Evolutionary conservation across 495 filamentous ascomycete genomes (phyloP), one percentile per base, ranked within the genome.

Genomic region (Aspergillus asperescens): DNA sequence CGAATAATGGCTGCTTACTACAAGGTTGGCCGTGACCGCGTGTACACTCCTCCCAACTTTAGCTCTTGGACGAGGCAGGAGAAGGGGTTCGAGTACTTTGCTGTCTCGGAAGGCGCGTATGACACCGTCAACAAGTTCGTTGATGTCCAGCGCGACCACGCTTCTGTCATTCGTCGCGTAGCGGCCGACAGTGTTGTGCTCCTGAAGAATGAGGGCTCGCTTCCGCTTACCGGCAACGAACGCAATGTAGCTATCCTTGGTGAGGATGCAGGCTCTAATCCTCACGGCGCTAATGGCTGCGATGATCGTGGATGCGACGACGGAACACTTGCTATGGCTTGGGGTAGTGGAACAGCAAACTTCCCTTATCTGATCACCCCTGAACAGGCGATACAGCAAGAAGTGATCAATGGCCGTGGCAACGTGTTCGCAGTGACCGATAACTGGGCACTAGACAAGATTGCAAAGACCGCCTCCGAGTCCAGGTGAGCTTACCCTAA

Each of bases 1-100:
- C 83, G 93, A 54, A 96, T 96, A 62, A 92, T 96, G 83, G 83
- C 92, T 29, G 86, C 91, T 20, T 94, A 85, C 69, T 98, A 90
- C 77, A 92, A 90, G 69, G 88, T 95, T 48, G 88, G 88, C 49
- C 81, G 84, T 55, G 85, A 85, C 34, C 70, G 71, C 20, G 60
- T 76, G 29, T 71, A 78, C 35, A 76, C 81, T 13, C 83, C 84
- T 20, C 82, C 86, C 62, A 96, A 91, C 75, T 95, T 96, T 70
- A 83, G 85, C 65, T 87, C 89, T 6, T 96, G 92, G 90, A 92
- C 85, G 6, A 55, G 62, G 0, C 83, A 89, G 52, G 91, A 89
- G 4, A 87, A 78, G 55, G 88, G 88, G 18, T 84, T 79, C 46
- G 61, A 81, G 28, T 82, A 95, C 68, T 75, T 63, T 56, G 75